Conservation (phyloP, 768 basidiomycete species). For the Podaxis sp. region DNA sequence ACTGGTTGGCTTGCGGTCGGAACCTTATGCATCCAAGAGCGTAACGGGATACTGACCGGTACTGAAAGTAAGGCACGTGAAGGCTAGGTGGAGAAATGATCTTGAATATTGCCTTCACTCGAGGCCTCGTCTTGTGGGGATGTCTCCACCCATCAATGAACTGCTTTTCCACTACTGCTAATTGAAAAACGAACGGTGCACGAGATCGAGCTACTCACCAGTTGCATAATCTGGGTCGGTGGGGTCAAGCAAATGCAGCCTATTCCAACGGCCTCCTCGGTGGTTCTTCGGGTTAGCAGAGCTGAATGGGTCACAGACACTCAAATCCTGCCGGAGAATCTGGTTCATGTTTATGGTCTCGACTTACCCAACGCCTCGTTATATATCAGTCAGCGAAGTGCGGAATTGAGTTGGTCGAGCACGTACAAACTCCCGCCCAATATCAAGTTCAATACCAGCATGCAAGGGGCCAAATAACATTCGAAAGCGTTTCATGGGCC, state of each 20-base stretch:
- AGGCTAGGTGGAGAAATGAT: constrained; percentile 43
- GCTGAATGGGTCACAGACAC: constrained; percentile 38
- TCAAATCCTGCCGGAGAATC: constrained; percentile 14
- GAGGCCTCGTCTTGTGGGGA: constrained; percentile 47
- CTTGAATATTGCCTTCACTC: constrained; percentile 49
- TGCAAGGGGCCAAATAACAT: not conserved
- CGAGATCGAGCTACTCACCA: constrained; percentile 30
- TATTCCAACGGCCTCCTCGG: constrained; percentile 35
- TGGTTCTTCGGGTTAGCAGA: constrained; percentile 43
- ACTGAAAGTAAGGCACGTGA: constrained; percentile 42
- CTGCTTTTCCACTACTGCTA: constrained; percentile 41
- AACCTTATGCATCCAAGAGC: not conserved
- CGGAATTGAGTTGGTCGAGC: not conserved
- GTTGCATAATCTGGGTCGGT: constrained; percentile 34
- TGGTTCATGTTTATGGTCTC: not conserved
- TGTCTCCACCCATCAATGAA: constrained; percentile 59
- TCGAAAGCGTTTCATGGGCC: not conserved
- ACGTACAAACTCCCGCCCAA: not conserved
- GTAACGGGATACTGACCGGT: constrained; percentile 35
- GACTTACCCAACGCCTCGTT: not conserved
- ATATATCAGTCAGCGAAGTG: not conserved
- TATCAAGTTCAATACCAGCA: not conserved
- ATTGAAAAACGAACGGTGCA: not conserved
- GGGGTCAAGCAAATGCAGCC: constrained; percentile 39
- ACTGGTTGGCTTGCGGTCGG: constrained; percentile 18